Evolutionary conservation across 768 basidiomycete species (phyloP).

Genomic region (Amanita rimosa): DNA sequence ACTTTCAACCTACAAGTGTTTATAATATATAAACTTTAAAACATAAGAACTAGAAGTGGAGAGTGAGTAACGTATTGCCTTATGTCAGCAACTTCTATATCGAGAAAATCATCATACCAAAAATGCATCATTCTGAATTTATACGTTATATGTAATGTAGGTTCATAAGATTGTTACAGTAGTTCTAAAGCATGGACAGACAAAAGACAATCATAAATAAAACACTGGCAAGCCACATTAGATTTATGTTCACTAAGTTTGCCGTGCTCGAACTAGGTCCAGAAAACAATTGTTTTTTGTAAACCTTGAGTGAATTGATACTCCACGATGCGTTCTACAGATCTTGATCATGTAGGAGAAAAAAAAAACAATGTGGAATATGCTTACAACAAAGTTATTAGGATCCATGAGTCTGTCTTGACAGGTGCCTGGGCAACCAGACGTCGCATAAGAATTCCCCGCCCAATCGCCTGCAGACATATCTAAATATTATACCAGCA

Average conservation of each 20-base stretch:
- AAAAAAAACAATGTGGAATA: conserved; percentile 3
- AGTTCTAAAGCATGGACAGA: background rate
- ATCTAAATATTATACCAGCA: background rate
- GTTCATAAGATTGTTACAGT: background rate
- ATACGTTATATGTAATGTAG: background rate
- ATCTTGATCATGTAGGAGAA: background rate
- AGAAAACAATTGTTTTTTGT: conserved; percentile 41
- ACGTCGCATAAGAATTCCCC: conserved; percentile 67
- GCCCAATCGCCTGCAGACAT: conserved; percentile 62
- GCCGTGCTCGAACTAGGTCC: conserved; percentile 10
- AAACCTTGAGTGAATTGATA: conserved; percentile 72
- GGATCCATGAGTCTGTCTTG: conserved; percentile 52
- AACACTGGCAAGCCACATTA: background rate
- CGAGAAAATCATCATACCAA: too few species aligned
- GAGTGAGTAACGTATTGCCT: too few species aligned
- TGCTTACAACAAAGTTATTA: conserved; percentile 55
- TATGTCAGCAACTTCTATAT: too few species aligned
- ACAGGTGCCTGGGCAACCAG: conserved; percentile 69
- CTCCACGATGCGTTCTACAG: conserved; percentile 69
- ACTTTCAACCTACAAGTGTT: too few species aligned
- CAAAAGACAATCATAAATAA: background rate
- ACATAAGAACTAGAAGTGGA: too few species aligned
- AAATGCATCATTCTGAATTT: too few species aligned
- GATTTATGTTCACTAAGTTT: background rate
- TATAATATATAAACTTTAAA: too few species aligned